Evolutionary conservation across 148 eudicot species (phyloP).

Genomic region (Agrostemma githago): DNA sequence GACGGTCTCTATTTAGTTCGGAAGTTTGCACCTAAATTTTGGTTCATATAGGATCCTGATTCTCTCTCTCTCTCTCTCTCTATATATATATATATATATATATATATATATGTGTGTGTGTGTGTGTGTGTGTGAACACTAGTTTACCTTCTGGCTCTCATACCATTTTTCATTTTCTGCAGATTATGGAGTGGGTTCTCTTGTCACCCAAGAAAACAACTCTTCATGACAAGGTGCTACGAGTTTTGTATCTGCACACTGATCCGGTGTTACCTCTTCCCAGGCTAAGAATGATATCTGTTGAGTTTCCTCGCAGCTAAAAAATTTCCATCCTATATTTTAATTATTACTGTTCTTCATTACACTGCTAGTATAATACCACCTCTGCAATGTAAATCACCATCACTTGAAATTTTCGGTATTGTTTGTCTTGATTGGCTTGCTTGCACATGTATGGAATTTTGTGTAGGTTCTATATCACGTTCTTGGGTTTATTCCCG

Average conservation of each 20-base stretch:
- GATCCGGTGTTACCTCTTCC: slow-evolving; percentile 93
- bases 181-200: slow-evolving; percentile 89
- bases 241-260: slow-evolving; percentile 75
- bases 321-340: not conserved
- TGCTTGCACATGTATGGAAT: slow-evolving; percentile 17
- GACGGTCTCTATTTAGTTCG: no score
- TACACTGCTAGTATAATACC: not conserved
- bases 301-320: slow-evolving; percentile 30
- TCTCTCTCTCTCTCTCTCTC: no score
- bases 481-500: slow-evolving; percentile 84
- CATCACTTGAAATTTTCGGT: slow-evolving; percentile 3
- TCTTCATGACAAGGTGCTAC: slow-evolving; percentile 78
- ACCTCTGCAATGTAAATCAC: not conserved
- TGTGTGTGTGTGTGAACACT: not conserved
- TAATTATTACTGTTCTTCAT: not conserved
- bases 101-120: no score
- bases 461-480: slow-evolving; percentile 81
- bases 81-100: no score
- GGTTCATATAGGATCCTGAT: no score
- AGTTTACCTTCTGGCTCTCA: not conserved
- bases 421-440: slow-evolving; percentile 3
- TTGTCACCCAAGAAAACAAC: slow-evolving; percentile 86
- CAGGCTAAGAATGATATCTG: slow-evolving; percentile 93
- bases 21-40: no score
- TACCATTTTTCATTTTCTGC: not conserved